Base-by-base conservation (phyloP, 371 early-diverging fungal species). In the Sporodiniella umbellata region DNA sequence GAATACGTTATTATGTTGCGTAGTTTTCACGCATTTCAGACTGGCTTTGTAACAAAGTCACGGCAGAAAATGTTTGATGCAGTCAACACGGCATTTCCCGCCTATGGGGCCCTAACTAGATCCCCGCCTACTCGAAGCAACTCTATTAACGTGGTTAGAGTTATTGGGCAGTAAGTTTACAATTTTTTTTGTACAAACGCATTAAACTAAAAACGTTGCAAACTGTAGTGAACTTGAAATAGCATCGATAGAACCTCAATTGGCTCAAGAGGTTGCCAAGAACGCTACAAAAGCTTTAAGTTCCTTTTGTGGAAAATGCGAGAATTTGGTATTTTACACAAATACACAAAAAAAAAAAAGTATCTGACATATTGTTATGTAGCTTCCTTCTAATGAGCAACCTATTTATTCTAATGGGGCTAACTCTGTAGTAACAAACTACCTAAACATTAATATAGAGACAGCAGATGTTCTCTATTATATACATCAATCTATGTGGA, bases 1-100 rank as follows among this genome's bases (percentile, higher is more conserved):
- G 88, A 89, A 42, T 80, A 79, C 33, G 66, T 81, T 21, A 68
- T 86, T 30, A 77, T 89, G 75, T 67, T 86, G 28, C 80, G 84
- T 25, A 82, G 82, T 19, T 75, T 90, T 25, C 54, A 75, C 14
- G 73, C 81, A 14, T 89, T 88, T 58, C 89, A 92, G 63, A 64
- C 72, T 5, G 87, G 84, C 1, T 88, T 86, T 64, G 62, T 85
- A 24, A 58, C 80, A 14, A 75, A 83, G 47, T 85, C 84, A 11
- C 59, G 83, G 1, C 75, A 83, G 24, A 70, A 87, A 15, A 61
- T 84, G 55, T 58, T 77, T 19, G 89, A 89, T 33, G 71, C 79
- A 7, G 70, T 87, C 28, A 83, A 82, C 47, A 45, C 65, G 2
- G 72, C 80, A 8, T 82, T 87, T 42, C 80, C 86, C 2, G 42